These are phyloP conservation scores for Crucibulum parvulum DNA, from an alignment of 1,284 basidiomycete species.

Conservation along the genomic window DNA sequence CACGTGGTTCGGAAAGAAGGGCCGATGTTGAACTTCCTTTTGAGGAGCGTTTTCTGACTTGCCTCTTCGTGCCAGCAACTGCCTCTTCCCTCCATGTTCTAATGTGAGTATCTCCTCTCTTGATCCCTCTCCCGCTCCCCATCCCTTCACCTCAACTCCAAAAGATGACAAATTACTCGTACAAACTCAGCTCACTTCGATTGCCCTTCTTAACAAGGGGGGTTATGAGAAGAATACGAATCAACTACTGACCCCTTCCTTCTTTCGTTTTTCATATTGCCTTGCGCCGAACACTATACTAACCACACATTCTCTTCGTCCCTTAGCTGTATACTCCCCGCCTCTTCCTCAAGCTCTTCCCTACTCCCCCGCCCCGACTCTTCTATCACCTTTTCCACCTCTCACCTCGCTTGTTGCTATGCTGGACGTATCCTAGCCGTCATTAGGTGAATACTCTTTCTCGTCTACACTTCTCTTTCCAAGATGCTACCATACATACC, in stretches of 20 bases:
- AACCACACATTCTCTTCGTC: too few species aligned
- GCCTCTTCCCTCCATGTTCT: conserved; percentile 3
- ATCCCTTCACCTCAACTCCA: conserved; percentile 1
- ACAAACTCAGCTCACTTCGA: conserved; percentile 74
- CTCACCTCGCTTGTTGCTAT: too few species aligned
- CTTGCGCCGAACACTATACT: not conserved
- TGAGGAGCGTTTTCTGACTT: not conserved
- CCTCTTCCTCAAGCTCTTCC: too few species aligned
- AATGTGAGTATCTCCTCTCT: conserved; percentile 3
- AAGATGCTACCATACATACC: too few species aligned
- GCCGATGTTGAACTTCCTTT: not conserved
- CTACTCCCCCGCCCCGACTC: too few species aligned
- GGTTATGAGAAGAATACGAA: conserved; percentile 62
- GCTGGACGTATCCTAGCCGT: too few species aligned
- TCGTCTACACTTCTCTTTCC: too few species aligned
- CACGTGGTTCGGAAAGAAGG: not conserved
- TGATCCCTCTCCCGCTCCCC: conserved; percentile 11
- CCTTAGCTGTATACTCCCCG: conserved; percentile 43
- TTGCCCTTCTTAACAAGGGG: conserved; percentile 18
- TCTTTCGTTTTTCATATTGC: not conserved
- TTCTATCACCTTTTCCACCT: conserved; percentile 34
- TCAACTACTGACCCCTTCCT: conserved; percentile 41
- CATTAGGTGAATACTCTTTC: too few species aligned
- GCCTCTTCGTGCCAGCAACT: conserved; percentile 34
- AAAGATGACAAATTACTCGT: conserved; percentile 55